Base-by-base conservation (phyloP, 768 basidiomycete species). In the Panus rudis region DNA sequence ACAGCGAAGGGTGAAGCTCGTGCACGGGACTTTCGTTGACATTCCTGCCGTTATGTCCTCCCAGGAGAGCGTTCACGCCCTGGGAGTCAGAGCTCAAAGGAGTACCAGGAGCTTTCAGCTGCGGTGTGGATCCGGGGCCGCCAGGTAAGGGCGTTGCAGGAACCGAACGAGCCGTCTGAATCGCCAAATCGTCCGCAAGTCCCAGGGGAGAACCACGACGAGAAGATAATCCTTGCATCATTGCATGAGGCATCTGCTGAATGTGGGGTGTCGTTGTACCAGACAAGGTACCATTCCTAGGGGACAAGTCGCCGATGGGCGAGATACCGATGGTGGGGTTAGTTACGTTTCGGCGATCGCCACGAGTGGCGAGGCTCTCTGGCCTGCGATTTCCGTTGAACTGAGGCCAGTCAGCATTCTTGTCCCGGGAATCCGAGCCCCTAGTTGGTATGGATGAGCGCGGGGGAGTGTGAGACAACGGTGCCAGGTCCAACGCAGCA, bases 361-460 rank as follows among this genome's bases (percentile, higher is more conserved):
- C 54, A 42, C 82, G 75, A 31, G 71, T 67, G 32, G 64, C 57
- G 24, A 77, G 52, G 11, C 70, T 69, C 27, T 89, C 87, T 25
- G 79, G 77, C 22, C 69, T 74, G 53, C 84, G 79, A 33, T 72
- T 59, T 21, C 75, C 76, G 35, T 78, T 69, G 64, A 92, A 96
- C 61, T 92, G 90, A 24, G 92, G 89, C 93, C 93, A 97, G 60
- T 96, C 92, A 1, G 91, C 91, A 7, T 87, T 72, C 60, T 81
- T 84, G 57, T 83, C 82, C 25, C 76, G 70, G 37, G 69, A 62
- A 25, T 84, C 81, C 48, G 32, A 6, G 22, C 64, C 58, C 33
- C 81, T 79, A 47, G 66, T 62, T 23, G 70, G 58, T 47, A 78
- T 78, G 37, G 76, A 78, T 38, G 74, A 65, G 23, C 79, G 75